Percentiles rank a stretch among this genome's conserved stretches.
These are phyloP conservation scores for Sporisorium graminicola DNA, from an alignment of 1,284 basidiomycete species.

Conservation along the genomic window DNA sequence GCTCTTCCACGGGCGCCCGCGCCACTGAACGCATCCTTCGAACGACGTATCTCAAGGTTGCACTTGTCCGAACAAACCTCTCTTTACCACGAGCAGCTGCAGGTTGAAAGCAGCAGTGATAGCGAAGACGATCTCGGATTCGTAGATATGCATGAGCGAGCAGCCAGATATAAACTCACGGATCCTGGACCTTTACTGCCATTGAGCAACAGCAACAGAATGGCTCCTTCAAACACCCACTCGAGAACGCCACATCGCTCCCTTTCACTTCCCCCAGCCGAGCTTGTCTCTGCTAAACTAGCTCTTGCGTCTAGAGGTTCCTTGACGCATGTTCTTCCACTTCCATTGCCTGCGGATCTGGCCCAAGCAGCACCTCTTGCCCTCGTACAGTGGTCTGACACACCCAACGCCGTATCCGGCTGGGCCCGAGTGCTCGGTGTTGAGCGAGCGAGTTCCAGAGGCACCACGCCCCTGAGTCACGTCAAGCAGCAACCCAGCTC, in stretches of 20 bases:
- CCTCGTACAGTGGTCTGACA: slow-evolving; percentile 51
- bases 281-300: slow-evolving; percentile 35
- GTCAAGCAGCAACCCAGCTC: slow-evolving; percentile 14
- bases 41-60: slow-evolving; percentile 31
- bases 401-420: slow-evolving; percentile 51
- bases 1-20: slow-evolving; percentile 31
- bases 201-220: not conserved
- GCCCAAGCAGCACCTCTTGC: slow-evolving; percentile 32
- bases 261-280: slow-evolving; percentile 15
- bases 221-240: not conserved
- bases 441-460: slow-evolving; percentile 34
- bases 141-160: slow-evolving; percentile 9
- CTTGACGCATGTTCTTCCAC: slow-evolving; percentile 45
- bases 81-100: slow-evolving; percentile 34
- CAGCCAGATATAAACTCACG: slow-evolving; percentile 28
- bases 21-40: slow-evolving; percentile 38
- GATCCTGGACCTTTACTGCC: slow-evolving; percentile 30
- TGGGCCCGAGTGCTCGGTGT: slow-evolving; percentile 51
- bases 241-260: slow-evolving; percentile 11
- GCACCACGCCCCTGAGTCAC: slow-evolving; percentile 19
- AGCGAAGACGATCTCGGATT: slow-evolving; percentile 14
- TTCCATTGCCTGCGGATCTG: slow-evolving; percentile 40
- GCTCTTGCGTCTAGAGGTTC: slow-evolving; percentile 43
- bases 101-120: slow-evolving; percentile 34
- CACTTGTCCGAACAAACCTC: slow-evolving; percentile 29